Conservation (phyloP, 306 rosid genomes). For the Astragalus membranaceus region DNA sequence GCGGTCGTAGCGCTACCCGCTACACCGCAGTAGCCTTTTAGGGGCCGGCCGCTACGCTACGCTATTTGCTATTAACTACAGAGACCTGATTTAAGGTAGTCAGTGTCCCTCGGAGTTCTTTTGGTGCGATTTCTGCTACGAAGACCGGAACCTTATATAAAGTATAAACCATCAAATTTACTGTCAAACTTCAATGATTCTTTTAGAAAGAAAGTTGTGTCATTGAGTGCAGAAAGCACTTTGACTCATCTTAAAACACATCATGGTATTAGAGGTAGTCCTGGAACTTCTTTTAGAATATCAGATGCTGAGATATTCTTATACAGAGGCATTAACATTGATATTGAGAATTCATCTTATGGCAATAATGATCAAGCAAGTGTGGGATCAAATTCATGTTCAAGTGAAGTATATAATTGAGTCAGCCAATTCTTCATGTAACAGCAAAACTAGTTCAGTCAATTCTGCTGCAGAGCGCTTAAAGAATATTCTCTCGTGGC, state of each 20-base stretch:
- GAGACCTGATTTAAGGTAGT: too few relatives aligned
- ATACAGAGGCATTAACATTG: constrained; percentile 62
- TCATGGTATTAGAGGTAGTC: constrained; percentile 62
- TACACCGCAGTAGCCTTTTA: too few relatives aligned
- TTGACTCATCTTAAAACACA: constrained; percentile 54
- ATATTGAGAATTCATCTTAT: constrained; percentile 51
- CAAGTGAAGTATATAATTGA: constrained; percentile 40
- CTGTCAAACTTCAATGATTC: too few relatives aligned
- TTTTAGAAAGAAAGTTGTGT: too few relatives aligned
- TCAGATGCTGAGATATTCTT: constrained; percentile 83
- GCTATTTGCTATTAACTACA: too few relatives aligned
- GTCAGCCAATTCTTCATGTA: constrained; percentile 31
- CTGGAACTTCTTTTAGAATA: constrained; percentile 84
- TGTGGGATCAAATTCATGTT: constrained; percentile 39
- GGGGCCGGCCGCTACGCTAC: too few relatives aligned
- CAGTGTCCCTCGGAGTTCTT: too few relatives aligned
- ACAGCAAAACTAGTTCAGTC: constrained; percentile 39
- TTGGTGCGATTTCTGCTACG: too few relatives aligned
- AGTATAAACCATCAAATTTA: too few relatives aligned
- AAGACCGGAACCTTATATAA: too few relatives aligned
- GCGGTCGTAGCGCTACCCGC: too few relatives aligned
- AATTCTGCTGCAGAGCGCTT: constrained; percentile 42
- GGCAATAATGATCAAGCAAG: too few relatives aligned
- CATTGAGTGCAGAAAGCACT: constrained; percentile 57
- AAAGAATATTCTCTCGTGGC: constrained; percentile 60